These are phyloP conservation scores for Xylaria sp. DNA, from an alignment of 495 filamentous ascomycete genomes.

Conservation along the genomic window DNA sequence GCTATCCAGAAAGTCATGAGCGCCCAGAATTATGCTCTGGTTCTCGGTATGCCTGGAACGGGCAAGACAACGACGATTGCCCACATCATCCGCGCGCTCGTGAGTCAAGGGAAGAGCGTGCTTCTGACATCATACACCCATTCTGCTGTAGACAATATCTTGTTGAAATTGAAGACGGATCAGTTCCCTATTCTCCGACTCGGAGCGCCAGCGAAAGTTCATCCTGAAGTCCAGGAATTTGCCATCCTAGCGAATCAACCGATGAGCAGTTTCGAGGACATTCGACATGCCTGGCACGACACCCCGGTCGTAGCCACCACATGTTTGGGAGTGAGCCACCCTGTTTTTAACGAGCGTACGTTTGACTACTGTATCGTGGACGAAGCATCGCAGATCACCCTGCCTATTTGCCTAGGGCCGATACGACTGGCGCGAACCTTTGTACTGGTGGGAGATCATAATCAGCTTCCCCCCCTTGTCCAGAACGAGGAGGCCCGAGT, in stretches of 20 bases:
- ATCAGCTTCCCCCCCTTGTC: constrained; percentile 92
- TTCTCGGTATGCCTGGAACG: constrained; percentile 96
- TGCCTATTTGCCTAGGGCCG: constrained; percentile 91
- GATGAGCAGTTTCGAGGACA: constrained; percentile 78
- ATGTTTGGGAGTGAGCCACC: constrained; percentile 88
- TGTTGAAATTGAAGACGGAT: constrained; percentile 85
- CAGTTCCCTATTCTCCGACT: constrained; percentile 82
- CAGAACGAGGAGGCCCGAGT: constrained; percentile 86
- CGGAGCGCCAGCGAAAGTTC: constrained; percentile 81
- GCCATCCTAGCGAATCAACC: constrained; percentile 74
- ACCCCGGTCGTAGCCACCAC: constrained; percentile 92
- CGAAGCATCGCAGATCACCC: constrained; percentile 95
- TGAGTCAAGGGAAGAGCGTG: constrained; percentile 88
- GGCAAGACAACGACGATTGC: constrained; percentile 98
- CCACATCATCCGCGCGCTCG: constrained; percentile 92
- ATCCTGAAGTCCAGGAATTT: constrained; percentile 85
- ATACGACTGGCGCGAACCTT: constrained; percentile 94
- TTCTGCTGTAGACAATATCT: constrained; percentile 96
- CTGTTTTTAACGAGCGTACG: constrained; percentile 82
- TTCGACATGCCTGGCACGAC: constrained; percentile 79
- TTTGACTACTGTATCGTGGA: constrained; percentile 99
- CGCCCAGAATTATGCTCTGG: constrained; percentile 90
- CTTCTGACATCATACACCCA: constrained; percentile 95
- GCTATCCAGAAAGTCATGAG: constrained; percentile 95
- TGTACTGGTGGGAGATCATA: constrained; percentile 94